Evolutionary conservation across 2,329 filamentous ascomycete species (phyloP), one percentile per base, ranked within the genome.

Genomic region (Penicillium occitanis): DNA sequence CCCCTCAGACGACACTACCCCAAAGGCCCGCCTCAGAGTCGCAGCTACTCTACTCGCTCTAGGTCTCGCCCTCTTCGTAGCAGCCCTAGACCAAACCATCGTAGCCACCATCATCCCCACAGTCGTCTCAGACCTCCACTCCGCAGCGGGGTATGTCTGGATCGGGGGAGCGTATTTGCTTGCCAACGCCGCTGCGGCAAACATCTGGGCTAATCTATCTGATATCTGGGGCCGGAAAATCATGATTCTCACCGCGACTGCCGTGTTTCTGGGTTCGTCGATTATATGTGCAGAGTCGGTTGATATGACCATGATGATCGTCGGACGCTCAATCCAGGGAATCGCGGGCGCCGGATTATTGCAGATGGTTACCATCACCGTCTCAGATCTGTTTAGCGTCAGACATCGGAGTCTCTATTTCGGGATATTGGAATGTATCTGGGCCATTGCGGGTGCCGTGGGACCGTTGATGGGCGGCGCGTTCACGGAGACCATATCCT

Each of bases 111-210:
- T 87, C 2, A 77, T 88, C 0, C 87, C 87, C 0, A 87, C 86
- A 0, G 88, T 89, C 62, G 80, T 82, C 17, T 79, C 82, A 40
- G 82, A 90, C 67, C 86, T 93, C 68, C 73, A 87, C 53, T 90
- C 90, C 5, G 86, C 86, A 2, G 81, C 85, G 17, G 90, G 90
- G 28, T 93, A 92, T 77, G 87, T 88, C 14, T 93, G 91, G 91
- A 90, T 94, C 67, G 91, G 90, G 0, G 88, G 85, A 33, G 87
- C 90, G 0, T 93, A 90, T 75, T 81, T 92, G 3, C 85, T 93
- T 11, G 88, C 88, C 17, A 87, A 87, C 71, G 88, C 90, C 0
- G 88, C 90, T 0, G 83, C 83, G 1, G 86, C 85, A 0, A 89
- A 90, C 0, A 85, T 90, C n/a, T 93, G 90, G 90, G 89, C 88